Base-by-base conservation (phyloP, 768 basidiomycete genomes). In the Termitomyces heimii region DNA sequence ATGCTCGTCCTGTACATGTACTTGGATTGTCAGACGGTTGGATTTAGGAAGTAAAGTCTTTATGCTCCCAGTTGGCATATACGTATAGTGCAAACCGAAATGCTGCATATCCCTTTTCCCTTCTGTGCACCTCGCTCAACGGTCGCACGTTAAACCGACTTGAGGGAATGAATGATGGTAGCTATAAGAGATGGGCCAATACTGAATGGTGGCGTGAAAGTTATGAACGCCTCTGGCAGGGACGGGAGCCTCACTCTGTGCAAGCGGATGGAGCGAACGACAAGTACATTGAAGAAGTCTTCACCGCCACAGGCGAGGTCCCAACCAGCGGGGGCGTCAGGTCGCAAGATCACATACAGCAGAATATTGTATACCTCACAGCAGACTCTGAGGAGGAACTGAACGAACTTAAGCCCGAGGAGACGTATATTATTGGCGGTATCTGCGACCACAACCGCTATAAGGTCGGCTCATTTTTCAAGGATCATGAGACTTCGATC, bases 361-460 rank as follows among this genome's bases (percentile, higher is more conserved):
- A 82, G 58, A 82, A 68, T 45, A 75, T 97, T 53, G 80, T 98
- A 39, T 99, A 99, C 71, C 83, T 99, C 52, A 97, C 97, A 7
- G 97, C 95, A 2, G 97, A 99, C 73, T 86, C 95, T 8, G 81
- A 86, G 31, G 83, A 95, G 50, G 92, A 95, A 71, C 74, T 99
- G 43, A 73, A 77, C n/a, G 87, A 90, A 64, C 81, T 99, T 54
- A 84, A 78, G 54, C 85, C 92, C 54, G 85, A 86, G 43, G 89
- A 95, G 67, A 89, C 86, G 8, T 98, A 98, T 68, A 85, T 99
- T 63, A 94, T 99, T 53, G 96, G 96, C 46, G 96, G 95, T 5
- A 88, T 99, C 63, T 88, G 88, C 58, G 97, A 99, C 70, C 91
- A 89, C 67, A 99, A 99, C 73, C 89, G 96, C 43, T 92, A 95